A percentile compares a stretch with the other conserved stretches of the same genome.
Conservation (phyloP, 2,329 filamentous ascomycete genomes). For the Aspergillus nomiae region DNA sequence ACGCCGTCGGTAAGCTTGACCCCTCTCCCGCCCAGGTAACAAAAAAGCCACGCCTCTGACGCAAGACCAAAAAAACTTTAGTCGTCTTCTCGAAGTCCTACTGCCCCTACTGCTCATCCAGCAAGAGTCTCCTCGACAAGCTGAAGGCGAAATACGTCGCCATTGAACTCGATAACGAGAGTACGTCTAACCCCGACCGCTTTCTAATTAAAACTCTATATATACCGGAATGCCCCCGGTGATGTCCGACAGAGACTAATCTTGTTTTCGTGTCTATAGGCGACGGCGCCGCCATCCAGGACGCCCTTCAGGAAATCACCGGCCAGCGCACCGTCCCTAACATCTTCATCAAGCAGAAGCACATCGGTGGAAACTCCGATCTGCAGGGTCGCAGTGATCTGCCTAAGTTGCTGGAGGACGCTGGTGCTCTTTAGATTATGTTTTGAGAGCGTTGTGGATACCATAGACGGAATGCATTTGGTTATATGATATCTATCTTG, state of each 20-base stretch:
- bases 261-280: constrained; percentile 51
- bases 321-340: constrained; percentile 91
- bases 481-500: background rate
- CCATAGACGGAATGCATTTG: background rate
- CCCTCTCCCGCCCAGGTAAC: background rate
- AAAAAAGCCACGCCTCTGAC: background rate
- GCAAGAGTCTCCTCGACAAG: constrained; percentile 73
- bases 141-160: constrained; percentile 71
- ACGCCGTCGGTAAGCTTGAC: constrained; percentile 70
- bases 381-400: constrained; percentile 72
- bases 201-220: too few relatives aligned
- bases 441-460: background rate
- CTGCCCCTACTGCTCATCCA: constrained; percentile 86
- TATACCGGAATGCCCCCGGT: too few relatives aligned
- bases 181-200: constrained; percentile 55
- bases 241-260: background rate
- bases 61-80: background rate
- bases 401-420: constrained; percentile 63
- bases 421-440: constrained; percentile 58
- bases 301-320: constrained; percentile 76
- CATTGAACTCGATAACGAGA: constrained; percentile 82
- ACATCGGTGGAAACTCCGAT: constrained; percentile 96
- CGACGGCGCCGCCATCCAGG: constrained; percentile 81
- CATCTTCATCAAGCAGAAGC: constrained; percentile 86
- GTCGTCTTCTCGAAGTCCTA: constrained; percentile 97